Percentiles rank a stretch among this genome's conserved stretches.
These are phyloP conservation scores for Pachyrhizus erosus DNA, from an alignment of 306 rosid genomes.

Conservation along the genomic window DNA sequence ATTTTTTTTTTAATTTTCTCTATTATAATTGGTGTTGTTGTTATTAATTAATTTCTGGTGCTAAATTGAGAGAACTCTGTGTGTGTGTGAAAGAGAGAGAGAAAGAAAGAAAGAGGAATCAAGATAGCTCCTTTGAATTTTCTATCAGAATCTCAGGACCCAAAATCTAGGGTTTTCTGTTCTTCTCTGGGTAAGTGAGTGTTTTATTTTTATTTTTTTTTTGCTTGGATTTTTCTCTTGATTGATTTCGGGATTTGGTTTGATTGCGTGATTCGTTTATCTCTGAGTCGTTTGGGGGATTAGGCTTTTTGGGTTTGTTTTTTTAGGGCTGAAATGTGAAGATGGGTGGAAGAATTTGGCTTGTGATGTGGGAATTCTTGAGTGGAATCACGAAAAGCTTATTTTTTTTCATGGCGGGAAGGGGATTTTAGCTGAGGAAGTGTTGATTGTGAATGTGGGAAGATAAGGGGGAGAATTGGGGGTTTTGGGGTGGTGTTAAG, in stretches of 20 bases:
- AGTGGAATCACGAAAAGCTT: slow-evolving; percentile 39
- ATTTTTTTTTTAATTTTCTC: slow-evolving; percentile 27
- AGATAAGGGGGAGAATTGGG: slow-evolving; percentile 35
- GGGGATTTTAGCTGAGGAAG: slow-evolving; percentile 27
- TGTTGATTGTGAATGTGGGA: slow-evolving; percentile 39
- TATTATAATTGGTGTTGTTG: slow-evolving; percentile 13
- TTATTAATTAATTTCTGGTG: slow-evolving; percentile 36
- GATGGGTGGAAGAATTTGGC: slow-evolving; percentile 36
- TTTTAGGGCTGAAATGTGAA: not conserved
- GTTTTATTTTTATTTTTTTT: slow-evolving; percentile 10
- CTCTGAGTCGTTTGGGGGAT: slow-evolving; percentile 38
- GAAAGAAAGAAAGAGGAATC: slow-evolving; percentile 50
- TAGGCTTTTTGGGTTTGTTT: slow-evolving; percentile 44
- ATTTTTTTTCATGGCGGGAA: slow-evolving; percentile 2
- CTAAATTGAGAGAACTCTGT: slow-evolving; percentile 46
- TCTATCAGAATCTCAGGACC: slow-evolving; percentile 56
- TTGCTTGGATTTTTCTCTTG: not conserved
- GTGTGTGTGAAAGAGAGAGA: slow-evolving; percentile 1
- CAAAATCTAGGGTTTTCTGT: slow-evolving; percentile 56
- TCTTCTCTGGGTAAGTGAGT: slow-evolving; percentile 46
- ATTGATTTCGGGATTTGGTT: slow-evolving; percentile 33
- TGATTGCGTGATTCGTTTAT: slow-evolving; percentile 36
- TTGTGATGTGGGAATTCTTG: slow-evolving; percentile 35
- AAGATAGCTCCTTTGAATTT: slow-evolving; percentile 61
- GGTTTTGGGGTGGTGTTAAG: not conserved